Evolutionary conservation across 2,329 filamentous ascomycete species (phyloP), one percentile per base, ranked within the genome.

Genomic region (Microsporum ferrugineum): DNA sequence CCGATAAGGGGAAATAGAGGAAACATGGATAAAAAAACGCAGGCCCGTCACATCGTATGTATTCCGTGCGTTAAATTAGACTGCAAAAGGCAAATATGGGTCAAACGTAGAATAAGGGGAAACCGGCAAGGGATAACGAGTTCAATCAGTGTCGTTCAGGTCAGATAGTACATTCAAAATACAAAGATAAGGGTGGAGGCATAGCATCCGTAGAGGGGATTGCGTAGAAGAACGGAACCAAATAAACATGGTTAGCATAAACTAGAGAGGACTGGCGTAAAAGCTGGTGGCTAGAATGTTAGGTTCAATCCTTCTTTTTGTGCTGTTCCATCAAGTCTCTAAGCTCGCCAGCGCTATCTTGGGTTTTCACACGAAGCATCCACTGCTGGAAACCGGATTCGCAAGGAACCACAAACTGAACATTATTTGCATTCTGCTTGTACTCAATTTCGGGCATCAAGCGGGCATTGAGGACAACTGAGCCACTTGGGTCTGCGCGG

Each of bases 401-500:
- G 61, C 80, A 80, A 0, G 84, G 80, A 10, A 75, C 70, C n/a
- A 72, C 60, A 53, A 77, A 72, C 36, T 72, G 68, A 14, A 77
- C 71, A 17, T 61, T 88, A 55, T 71, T 78, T 3, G 66, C 67
- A 33, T 80, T 79, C 5, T 79, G 76, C 68, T 82, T 82, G 76
- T 91, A 91, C 3, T 78, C 77, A 59, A 85, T 74, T n/a, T 80
- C 76, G 1, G 83, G 76, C 38, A 89, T 73, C 57, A 91, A 72
- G 23, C 78, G 73, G 66, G 86, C 83, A 75, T 95, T 95, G 68
- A 95, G 76, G 2, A 87, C 81, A 55, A 92, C 78, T 43, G 87
- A 82, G 14, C 89, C 89, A 64, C 85, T 82, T 0, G 88, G 88
- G 65, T 91, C 87, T n/a, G 84, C 83, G 57, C 89, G 84, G 64